Evolutionary conservation across 441 rosid species (phyloP), one percentile per base, ranked within the genome.

Genomic region (Pelargonium cotyledonis): DNA sequence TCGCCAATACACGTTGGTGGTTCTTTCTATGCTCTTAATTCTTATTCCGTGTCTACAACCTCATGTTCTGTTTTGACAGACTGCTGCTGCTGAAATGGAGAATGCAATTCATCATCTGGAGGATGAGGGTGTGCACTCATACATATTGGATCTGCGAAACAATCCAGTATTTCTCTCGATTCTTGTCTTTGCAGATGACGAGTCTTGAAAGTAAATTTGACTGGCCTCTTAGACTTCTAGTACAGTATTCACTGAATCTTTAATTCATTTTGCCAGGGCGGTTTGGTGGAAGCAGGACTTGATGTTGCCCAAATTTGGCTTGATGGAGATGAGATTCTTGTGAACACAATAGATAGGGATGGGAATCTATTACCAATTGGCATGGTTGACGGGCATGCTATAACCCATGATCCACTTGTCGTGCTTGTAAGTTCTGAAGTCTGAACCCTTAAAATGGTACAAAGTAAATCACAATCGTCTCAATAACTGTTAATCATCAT

Each of bases 301-400:
- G 98, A 92, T 73, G 92, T 90, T 70, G 95, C 96, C 44, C 90
- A 85, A 41, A 81, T 92, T 69, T 92, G 98, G 98, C 83, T 90
- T 18, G 98, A 92, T 35, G 98, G 98, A 26, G 84, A 88, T 70
- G 98, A 87, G 81, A 90, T 95, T 51, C 90, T 88, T 41, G 94
- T 92, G 46, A 87, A 90, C 82, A 87, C 98, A 47, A 75, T 90
- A 47, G 96, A 88, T 63, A 88, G 95, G 35, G 92, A 90, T 5
- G 98, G 95, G 23, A 77, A 87, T 38, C 72, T 85, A 83, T 80
- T 79, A 38, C 96, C 96, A 5, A 86, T 92, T 43, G 90, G 79
- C 66, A 82, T 92, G 95, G 77, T 79, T 16, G 65, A 90, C 69
- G 95, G 95, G 31, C 98, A 90, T 63, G 96, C 96, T 51, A 61